Evolutionary conservation across 768 basidiomycete species (phyloP), one percentile per base, ranked within the genome.

Genomic region (Boletus rex-veris): DNA sequence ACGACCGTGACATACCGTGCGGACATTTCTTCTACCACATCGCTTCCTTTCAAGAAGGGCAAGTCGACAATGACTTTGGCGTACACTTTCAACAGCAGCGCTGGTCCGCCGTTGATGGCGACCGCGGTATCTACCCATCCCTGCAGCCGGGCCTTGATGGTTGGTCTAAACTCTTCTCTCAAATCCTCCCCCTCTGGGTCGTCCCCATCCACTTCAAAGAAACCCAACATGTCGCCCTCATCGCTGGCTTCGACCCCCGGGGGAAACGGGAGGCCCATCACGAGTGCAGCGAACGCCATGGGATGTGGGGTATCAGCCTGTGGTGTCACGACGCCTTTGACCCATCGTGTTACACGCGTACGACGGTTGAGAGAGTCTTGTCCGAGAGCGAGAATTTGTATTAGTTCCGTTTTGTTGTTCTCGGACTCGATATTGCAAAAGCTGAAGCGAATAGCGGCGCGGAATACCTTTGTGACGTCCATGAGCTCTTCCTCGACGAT

Each of bases 281-380:
- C 79, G 76, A 85, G 78, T 15, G 84, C 83, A 0, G 85, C 83
- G 48, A 86, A 77, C 3, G 83, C 77, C 75, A 85, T 75, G 3
- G 82, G 82, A 54, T 80, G 73, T 31, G 78, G 47, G 2, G 70
- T 63, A 4, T 66, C 63, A 9, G 64, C 51, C 1, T 68, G 68
- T 0, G 76, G 75, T 0, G 82, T 78, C 12, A 71, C 54, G 9
- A 82, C 66, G 12, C 71, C 68, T 35, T 80, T 80, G 10, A 77
- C 77, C 83, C 83, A 86, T 8, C 68, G 64, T 50, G 78, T 73
- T 5, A 84, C 64, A 40, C 82, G 78, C 3, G 73, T 72, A 26
- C 72, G 69, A 7, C 86, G 75, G n/a, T 69, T 66, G 0, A 70
- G 44, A 0, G 76, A 69, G 7, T 68, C 74, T 4, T 36, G 47